Conservation (phyloP, 495 filamentous ascomycete species). For the Paragyromitra xinjiangensis region DNA sequence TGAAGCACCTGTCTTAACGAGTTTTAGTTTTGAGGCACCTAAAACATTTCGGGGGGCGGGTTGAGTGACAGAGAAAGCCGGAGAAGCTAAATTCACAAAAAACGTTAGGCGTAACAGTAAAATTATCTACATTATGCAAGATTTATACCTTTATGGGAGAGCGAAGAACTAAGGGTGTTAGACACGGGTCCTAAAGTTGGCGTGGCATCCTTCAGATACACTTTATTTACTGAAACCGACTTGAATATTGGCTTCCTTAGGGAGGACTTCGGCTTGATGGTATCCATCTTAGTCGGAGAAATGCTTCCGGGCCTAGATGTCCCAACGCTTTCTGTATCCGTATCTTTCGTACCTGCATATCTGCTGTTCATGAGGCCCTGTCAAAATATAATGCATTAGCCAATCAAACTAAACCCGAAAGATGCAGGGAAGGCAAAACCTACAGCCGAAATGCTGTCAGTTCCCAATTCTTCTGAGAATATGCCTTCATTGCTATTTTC, state of each 20-base stretch:
- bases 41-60: conserved; percentile 41
- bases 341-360: conserved; percentile 52
- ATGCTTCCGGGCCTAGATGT: conserved; percentile 52
- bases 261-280: conserved; percentile 65
- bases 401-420: conserved; percentile 10
- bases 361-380: conserved; percentile 53
- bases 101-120: conserved; percentile 37
- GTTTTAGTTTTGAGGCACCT: conserved; percentile 53
- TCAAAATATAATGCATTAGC: conserved; percentile 33
- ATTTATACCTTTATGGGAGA: conserved; percentile 51
- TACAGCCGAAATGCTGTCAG: conserved; percentile 28
- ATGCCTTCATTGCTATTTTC: conserved; percentile 38
- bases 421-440: conserved; percentile 16
- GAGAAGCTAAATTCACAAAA: conserved; percentile 53
- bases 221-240: conserved; percentile 92
- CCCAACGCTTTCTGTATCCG: conserved; percentile 46
- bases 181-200: conserved; percentile 58
- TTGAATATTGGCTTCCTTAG: conserved; percentile 93
- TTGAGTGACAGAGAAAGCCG: conserved; percentile 38
- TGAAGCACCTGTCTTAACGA: conserved; percentile 51
- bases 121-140: conserved; percentile 15
- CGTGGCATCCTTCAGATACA: conserved; percentile 71
- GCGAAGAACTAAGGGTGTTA: conserved; percentile 43
- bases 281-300: conserved; percentile 63
- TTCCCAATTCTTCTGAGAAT: conserved; percentile 12